phyloP scores from a whole-genome alignment of 148 eudicot species.

The Selenicereus undatus region DNA sequence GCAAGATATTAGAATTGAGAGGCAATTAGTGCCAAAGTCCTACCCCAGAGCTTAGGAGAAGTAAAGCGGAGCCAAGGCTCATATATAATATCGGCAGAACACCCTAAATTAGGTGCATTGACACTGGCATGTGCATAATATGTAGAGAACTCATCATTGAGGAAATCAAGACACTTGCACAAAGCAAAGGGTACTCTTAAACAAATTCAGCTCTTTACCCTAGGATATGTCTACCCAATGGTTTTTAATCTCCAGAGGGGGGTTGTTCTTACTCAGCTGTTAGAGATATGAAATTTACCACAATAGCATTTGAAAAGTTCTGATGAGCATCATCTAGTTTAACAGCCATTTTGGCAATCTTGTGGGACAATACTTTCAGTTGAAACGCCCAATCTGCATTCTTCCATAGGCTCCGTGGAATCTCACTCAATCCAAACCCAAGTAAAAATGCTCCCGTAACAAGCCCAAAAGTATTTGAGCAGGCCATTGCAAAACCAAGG shows the following conservation, averaged over 20 bases:
- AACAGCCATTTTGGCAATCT: constrained; percentile 83
- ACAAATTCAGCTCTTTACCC: neutral
- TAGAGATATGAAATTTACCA: constrained; percentile 45
- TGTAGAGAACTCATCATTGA: too few species aligned
- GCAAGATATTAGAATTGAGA: neutral
- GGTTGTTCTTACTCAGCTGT: neutral
- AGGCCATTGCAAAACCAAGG: constrained; percentile 87
- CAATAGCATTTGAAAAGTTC: constrained; percentile 86
- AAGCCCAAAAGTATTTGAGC: constrained; percentile 98
- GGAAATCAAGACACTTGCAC: too few species aligned
- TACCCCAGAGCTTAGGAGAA: too few species aligned
- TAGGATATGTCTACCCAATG: too few species aligned
- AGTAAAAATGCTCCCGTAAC: constrained; percentile 97
- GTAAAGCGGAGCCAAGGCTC: too few species aligned
- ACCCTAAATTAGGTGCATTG: too few species aligned
- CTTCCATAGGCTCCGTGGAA: constrained; percentile 90
- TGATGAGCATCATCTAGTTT: constrained; percentile 96
- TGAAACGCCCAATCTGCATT: constrained; percentile 89
- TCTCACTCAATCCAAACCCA: constrained; percentile 96
- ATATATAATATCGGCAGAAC: too few species aligned
- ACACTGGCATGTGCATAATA: too few species aligned
- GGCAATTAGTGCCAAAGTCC: too few species aligned
- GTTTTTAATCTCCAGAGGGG: too few species aligned
- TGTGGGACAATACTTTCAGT: constrained; percentile 82
- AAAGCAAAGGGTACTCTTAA: neutral